Evolutionary conservation across 2,329 filamentous ascomycete genomes (phyloP).

Genomic region (Apiospora aurea): DNA sequence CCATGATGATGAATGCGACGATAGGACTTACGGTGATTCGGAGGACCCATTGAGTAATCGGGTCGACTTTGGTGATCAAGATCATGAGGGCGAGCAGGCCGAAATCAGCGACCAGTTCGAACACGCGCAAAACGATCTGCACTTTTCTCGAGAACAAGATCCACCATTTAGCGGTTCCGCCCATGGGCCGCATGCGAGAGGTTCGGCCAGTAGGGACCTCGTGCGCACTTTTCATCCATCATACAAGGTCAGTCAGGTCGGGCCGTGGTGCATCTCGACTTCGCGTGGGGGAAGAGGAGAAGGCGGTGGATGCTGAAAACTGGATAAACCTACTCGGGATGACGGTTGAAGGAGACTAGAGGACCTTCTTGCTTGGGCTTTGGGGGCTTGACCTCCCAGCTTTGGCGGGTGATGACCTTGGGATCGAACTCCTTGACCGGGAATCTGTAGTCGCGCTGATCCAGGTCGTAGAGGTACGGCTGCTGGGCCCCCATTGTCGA

Average conservation of each 20-base stretch:
- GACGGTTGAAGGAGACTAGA: constrained; percentile 81
- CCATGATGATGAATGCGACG: background rate
- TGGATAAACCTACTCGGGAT: constrained; percentile 75
- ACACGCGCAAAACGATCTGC: constrained; percentile 72
- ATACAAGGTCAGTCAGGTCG: constrained; percentile 1
- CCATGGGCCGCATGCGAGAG: constrained; percentile 70
- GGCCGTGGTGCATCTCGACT: background rate
- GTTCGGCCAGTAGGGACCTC: constrained; percentile 66
- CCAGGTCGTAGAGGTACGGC: constrained; percentile 42
- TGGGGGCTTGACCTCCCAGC: constrained; percentile 68
- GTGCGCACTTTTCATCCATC: constrained; percentile 57
- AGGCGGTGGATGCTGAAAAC: background rate
- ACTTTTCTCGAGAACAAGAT: constrained; percentile 73
- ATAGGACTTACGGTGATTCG: constrained; percentile 72
- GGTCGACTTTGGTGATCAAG: constrained; percentile 72
- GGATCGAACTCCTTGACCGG: constrained; percentile 64
- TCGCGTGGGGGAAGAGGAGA: background rate
- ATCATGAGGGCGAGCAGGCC: constrained; percentile 80
- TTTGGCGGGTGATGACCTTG: constrained; percentile 83
- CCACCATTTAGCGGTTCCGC: constrained; percentile 70
- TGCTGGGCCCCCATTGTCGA: constrained; percentile 39
- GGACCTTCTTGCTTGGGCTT: constrained; percentile 76
- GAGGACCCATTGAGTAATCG: constrained; percentile 75
- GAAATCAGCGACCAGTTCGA: constrained; percentile 72
- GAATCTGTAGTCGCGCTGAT: constrained; percentile 35